Percentiles rank a stretch among this genome's conserved stretches.
phyloP scores from a whole-genome alignment of 495 filamentous ascomycete genomes.

The Tetracladium setigerum region DNA sequence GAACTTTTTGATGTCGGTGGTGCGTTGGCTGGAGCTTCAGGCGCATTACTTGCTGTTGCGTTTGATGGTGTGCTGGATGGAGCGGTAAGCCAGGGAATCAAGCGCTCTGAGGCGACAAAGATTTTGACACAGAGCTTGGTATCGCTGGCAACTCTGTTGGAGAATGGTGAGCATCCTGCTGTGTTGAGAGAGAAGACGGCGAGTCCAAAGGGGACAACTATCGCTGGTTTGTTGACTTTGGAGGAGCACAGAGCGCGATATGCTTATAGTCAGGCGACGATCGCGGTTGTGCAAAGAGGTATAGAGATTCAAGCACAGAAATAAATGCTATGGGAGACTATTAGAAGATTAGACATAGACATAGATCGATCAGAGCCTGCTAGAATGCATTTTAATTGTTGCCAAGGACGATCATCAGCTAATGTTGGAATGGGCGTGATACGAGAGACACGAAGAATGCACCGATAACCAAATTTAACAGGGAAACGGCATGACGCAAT shows the following conservation, averaged over 20 bases:
- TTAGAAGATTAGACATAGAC: too few relatives aligned
- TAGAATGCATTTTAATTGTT: too few relatives aligned
- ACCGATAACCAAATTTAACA: too few relatives aligned
- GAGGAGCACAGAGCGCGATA: conserved; percentile 69
- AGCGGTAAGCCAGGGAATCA: conserved; percentile 70
- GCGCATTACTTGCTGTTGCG: conserved; percentile 68
- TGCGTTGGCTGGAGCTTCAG: conserved; percentile 66
- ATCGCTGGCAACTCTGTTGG: conserved; percentile 44
- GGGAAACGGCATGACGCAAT: too few relatives aligned
- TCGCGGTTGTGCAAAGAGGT: conserved; percentile 14
- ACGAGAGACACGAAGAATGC: too few relatives aligned
- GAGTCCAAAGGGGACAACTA: conserved; percentile 75
- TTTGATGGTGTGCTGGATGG: conserved; percentile 73
- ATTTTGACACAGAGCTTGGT: conserved; percentile 74
- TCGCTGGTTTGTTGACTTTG: conserved; percentile 63
- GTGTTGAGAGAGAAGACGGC: conserved; percentile 67
- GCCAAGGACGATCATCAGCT: too few relatives aligned
- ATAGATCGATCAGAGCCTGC: too few relatives aligned
- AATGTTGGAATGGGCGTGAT: too few relatives aligned
- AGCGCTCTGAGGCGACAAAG: conserved; percentile 64
- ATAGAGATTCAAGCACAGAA: conserved; percentile 10
- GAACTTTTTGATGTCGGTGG: conserved; percentile 61
- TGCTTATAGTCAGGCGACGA: conserved; percentile 58
- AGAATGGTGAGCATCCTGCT: conserved; percentile 56
- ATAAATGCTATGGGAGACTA: neutral